phyloP scores from a whole-genome alignment of 176 grass and related monocot species.

The Triticum dicoccoides region DNA sequence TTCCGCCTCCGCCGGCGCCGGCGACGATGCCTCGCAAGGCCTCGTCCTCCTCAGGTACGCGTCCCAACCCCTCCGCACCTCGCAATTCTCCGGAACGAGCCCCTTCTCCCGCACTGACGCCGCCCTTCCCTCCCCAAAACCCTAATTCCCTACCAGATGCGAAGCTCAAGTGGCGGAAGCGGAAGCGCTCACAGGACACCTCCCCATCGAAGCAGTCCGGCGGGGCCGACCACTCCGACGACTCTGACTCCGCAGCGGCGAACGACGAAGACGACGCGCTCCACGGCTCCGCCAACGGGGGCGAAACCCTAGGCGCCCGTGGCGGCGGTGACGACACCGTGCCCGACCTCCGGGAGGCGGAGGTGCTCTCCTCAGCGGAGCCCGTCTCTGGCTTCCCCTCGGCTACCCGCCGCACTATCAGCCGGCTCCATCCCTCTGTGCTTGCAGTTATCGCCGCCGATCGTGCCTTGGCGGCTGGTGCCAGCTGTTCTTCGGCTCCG shows the following conservation, averaged over 20 bases:
- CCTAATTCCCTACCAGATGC: conserved; percentile 59
- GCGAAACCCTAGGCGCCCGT: conserved; percentile 29
- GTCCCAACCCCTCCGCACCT: background rate
- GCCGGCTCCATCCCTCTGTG: conserved; percentile 68
- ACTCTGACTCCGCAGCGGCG: conserved; percentile 30
- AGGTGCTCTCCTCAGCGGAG: conserved; percentile 56
- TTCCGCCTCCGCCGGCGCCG: conserved; percentile 26
- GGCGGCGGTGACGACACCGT: conserved; percentile 35
- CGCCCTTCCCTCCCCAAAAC: conserved; percentile 2
- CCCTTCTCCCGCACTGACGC: background rate
- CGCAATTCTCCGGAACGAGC: background rate
- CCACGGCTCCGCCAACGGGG: conserved; percentile 20
- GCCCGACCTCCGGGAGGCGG: conserved; percentile 66
- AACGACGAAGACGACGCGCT: conserved; percentile 30
- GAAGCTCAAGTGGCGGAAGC: conserved; percentile 84
- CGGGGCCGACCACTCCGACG: conserved; percentile 29
- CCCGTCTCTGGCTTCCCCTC: conserved; percentile 65
- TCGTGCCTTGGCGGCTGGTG: conserved; percentile 24
- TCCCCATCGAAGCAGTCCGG: conserved; percentile 49
- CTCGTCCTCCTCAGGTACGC: conserved; percentile 69
- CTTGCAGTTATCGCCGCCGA: conserved; percentile 68
- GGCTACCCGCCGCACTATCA: conserved; percentile 50
- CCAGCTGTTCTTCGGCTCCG: background rate
- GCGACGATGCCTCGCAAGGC: conserved; percentile 71
- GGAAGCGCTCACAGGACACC: conserved; percentile 50